These are phyloP conservation scores for Volvox carteri DNA, from an alignment of 163 green algal genomes.

Conservation along the genomic window DNA sequence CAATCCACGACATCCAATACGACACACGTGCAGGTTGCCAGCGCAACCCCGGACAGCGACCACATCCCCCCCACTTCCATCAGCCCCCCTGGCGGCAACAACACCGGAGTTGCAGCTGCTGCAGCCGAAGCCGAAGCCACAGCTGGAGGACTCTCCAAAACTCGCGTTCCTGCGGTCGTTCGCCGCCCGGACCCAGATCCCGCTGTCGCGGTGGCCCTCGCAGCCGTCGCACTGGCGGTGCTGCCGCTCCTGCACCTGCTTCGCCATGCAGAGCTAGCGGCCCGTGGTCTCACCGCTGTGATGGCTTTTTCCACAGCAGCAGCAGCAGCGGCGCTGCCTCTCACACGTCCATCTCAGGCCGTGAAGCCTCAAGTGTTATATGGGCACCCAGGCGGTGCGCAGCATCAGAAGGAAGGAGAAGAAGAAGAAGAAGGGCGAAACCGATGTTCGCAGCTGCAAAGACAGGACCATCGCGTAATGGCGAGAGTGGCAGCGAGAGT, in stretches of 20 bases:
- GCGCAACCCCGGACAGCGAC: background rate
- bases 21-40: background rate
- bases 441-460: no score
- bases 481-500: background rate
- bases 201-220: slow-evolving; percentile 3
- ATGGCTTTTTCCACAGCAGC: background rate
- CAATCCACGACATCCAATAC: background rate
- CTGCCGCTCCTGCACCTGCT: slow-evolving; percentile 18
- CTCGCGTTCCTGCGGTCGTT: background rate
- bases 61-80: background rate
- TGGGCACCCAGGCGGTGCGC: no score
- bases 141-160: background rate
- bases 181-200: background rate
- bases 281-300: background rate
- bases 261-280: slow-evolving; percentile 14
- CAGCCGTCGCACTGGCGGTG: background rate
- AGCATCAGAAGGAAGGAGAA: no score
- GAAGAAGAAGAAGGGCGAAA: no score
- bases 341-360: no score
- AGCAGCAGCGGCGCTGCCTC: background rate
- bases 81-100: background rate
- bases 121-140: background rate
- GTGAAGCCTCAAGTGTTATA: no score
- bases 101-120: background rate
- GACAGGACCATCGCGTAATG: background rate